A percentile compares a stretch with the other conserved stretches of the same genome.
Conservation (phyloP, 768 basidiomycete species). For the Trichaptum fuscoviolaceum region DNA sequence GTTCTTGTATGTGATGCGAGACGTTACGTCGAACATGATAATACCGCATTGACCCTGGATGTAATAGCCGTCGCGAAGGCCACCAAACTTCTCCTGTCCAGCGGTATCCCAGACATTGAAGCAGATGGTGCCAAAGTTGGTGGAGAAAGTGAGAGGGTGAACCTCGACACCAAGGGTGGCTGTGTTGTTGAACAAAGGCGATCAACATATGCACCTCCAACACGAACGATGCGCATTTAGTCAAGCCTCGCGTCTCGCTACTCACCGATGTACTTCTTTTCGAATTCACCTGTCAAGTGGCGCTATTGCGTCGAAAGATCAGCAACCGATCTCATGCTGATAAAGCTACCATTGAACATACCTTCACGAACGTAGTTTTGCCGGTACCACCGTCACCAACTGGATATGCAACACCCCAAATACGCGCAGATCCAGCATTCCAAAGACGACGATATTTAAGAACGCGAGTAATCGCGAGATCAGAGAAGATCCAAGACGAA, state of each 20-base stretch:
- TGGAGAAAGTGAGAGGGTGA: constrained; percentile 91
- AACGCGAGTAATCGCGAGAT: constrained; percentile 32
- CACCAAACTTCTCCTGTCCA: constrained; percentile 99
- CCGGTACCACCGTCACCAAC: constrained; percentile 97
- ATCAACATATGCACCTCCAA: constrained; percentile 8
- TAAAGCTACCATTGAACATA: constrained; percentile 30
- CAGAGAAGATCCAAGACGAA: constrained; percentile 28
- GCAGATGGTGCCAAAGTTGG: constrained; percentile 98
- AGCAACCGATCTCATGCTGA: constrained; percentile 45
- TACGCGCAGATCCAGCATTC: constrained; percentile 12
- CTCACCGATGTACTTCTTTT: constrained; percentile 99
- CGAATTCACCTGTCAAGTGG: constrained; percentile 99
- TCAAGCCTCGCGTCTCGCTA: constrained; percentile 4
- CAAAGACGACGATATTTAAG: constrained; percentile 16
- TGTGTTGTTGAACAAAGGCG: constrained; percentile 29
- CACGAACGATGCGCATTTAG: constrained; percentile 4
- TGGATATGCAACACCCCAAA: constrained; percentile 28
- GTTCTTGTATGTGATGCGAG: constrained; percentile 99
- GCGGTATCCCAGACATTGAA: constrained; percentile 99
- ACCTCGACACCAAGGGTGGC: constrained; percentile 99
- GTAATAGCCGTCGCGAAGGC: constrained; percentile 94
- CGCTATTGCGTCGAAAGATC: constrained; percentile 58
- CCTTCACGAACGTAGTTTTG: constrained; percentile 99
- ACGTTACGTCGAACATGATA: constrained; percentile 99
- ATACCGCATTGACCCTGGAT: constrained; percentile 99